Conservation (phyloP, 2,329 filamentous ascomycete species). For the Stenocarpella maydis region DNA sequence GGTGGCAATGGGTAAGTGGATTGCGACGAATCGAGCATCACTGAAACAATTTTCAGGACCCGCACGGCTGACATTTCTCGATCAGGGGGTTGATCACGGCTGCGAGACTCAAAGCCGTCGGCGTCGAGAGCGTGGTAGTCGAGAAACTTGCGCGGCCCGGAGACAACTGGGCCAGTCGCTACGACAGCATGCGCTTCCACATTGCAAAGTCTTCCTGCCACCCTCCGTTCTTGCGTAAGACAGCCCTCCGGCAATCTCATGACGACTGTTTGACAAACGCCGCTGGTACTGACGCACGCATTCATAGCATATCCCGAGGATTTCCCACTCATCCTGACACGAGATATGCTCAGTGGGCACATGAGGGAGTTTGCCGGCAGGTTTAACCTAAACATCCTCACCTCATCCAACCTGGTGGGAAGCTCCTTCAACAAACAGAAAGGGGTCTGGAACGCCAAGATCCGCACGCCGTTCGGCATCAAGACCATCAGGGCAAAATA, state of each 20-base stretch:
- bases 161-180: constrained; percentile 51
- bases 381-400: constrained; percentile 58
- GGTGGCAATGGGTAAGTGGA: constrained; percentile 45
- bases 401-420: constrained; percentile 48
- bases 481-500: constrained; percentile 49
- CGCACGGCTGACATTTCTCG: neutral
- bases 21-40: accelerated
- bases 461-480: constrained; percentile 38
- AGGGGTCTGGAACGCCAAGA: constrained; percentile 49
- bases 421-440: constrained; percentile 49
- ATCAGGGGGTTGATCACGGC: constrained; percentile 44
- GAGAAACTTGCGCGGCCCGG: constrained; percentile 47
- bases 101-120: constrained; percentile 49
- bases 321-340: constrained; percentile 52
- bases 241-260: constrained; percentile 38
- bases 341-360: constrained; percentile 57
- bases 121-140: constrained; percentile 46
- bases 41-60: neutral
- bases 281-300: constrained; percentile 37
- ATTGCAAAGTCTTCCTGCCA: constrained; percentile 47
- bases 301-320: constrained; percentile 48
- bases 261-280: constrained; percentile 39
- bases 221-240: constrained; percentile 45
- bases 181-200: constrained; percentile 51
- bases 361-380: constrained; percentile 57